These are phyloP conservation scores for Pseudogymnoascus sp. DNA, from an alignment of 2,329 filamentous ascomycete genomes.

Conservation along the genomic window DNA sequence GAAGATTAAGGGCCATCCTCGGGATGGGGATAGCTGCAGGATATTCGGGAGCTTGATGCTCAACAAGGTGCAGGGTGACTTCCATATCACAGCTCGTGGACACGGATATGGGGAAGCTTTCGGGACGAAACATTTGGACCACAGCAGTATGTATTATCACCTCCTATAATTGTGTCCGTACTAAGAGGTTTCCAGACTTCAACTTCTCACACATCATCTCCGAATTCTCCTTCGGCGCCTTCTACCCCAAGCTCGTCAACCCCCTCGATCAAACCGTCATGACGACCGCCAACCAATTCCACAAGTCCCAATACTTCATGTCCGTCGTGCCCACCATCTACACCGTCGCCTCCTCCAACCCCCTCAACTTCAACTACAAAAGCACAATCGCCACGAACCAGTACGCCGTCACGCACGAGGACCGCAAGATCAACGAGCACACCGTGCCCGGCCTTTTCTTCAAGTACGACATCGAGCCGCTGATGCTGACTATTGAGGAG, in stretches of 20 bases:
- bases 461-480: slow-evolving; percentile 98
- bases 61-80: slow-evolving; percentile 97
- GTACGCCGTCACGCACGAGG: slow-evolving; percentile 93
- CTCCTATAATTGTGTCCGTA: background rate
- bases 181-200: slow-evolving; percentile 55
- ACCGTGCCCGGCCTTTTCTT: slow-evolving; percentile 86
- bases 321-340: slow-evolving; percentile 93
- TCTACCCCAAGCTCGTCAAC: slow-evolving; percentile 88
- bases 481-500: slow-evolving; percentile 79
- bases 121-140: slow-evolving; percentile 63
- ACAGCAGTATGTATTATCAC: slow-evolving; percentile 52
- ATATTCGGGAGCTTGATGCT: slow-evolving; percentile 84
- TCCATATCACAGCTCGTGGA: slow-evolving; percentile 91
- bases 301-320: slow-evolving; percentile 97
- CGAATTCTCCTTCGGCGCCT: slow-evolving; percentile 94
- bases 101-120: slow-evolving; percentile 87
- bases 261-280: slow-evolving; percentile 89
- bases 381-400: slow-evolving; percentile 86
- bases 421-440: slow-evolving; percentile 59
- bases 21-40: slow-evolving; percentile 65
- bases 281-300: slow-evolving; percentile 67
- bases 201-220: slow-evolving; percentile 97
- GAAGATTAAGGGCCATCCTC: slow-evolving; percentile 36
- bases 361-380: slow-evolving; percentile 19
- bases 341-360: slow-evolving; percentile 47